These are phyloP conservation scores for Mycosarcoma maydis DNA, from an alignment of 1,284 basidiomycete genomes.

Conservation along the genomic window DNA sequence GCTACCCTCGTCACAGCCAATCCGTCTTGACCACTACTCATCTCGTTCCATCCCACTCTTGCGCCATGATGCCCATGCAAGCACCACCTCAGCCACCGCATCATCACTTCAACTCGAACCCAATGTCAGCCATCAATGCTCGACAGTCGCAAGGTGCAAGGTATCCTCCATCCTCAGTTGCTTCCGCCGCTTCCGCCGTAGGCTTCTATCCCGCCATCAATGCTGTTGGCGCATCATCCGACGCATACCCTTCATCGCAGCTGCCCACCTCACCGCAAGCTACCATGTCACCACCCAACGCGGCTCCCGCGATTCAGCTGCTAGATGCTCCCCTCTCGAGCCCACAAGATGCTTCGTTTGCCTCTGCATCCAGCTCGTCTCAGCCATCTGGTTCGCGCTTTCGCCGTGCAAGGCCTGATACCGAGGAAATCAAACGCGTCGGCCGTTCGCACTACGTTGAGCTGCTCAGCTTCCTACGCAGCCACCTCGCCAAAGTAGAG, in stretches of 20 bases:
- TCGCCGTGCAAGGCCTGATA: conserved; percentile 42
- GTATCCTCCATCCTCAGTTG: conserved; percentile 4
- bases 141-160: conserved; percentile 5
- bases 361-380: conserved; percentile 19
- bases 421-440: conserved; percentile 56
- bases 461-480: conserved; percentile 60
- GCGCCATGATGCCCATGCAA: conserved; percentile 49
- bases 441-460: conserved; percentile 62
- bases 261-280: conserved; percentile 15
- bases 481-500: conserved; percentile 60
- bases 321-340: conserved; percentile 28
- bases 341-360: conserved; percentile 25
- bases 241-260: conserved; percentile 17
- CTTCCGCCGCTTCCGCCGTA: conserved; percentile 4
- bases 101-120: conserved; percentile 33
- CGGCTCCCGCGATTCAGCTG: conserved; percentile 24
- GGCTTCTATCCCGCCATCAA: conserved; percentile 41
- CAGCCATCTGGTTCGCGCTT: conserved; percentile 32
- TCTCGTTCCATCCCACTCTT: too few relatives aligned
- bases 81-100: conserved; percentile 43
- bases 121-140: conserved; percentile 25
- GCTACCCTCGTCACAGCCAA: neutral
- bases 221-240: conserved; percentile 2
- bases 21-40: neutral
- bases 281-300: conserved; percentile 11